Evolutionary conservation across 2,329 filamentous ascomycete species (phyloP), one percentile per base, ranked within the genome.

Genomic region (Triangularia setosa): DNA sequence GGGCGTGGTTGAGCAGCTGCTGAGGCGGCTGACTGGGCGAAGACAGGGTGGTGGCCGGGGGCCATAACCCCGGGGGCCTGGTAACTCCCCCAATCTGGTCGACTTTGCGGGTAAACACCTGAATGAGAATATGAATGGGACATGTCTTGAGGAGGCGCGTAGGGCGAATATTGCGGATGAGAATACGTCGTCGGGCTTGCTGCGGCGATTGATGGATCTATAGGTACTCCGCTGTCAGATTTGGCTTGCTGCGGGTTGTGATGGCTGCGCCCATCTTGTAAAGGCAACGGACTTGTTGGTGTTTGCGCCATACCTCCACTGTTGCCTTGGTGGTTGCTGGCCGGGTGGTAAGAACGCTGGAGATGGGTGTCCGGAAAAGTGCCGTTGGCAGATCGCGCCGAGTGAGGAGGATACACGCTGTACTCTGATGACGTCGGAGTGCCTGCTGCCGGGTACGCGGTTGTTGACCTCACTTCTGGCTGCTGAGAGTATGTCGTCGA

Each of bases 141-240:
- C 90, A 97, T 95, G 72, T 96, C 91, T 83, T 93, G 90, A 70
- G 88, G 89, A 70, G 89, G 87, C 64, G 87, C 87, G 79, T 97
- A 97, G 35, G 93, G 92, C 72, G 93, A 94, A 79, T 96, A 96
- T 76, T 90, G 88, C 68, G 84, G 81, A 73, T 92, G 90, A 72
- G 91, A 86, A 77, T 96, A 97, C 73, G 92, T 93, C 66, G 94
- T 93, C 66, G 94, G 93, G 84, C 92, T 97, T 75, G 92, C 91
- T 74, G 91, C 89, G 79, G 93, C 91, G 78, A 97, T 97, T 79
- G 93, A 96, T 75, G 93, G 93, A 96, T 97, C 94, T 97, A 96
- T 93, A 90, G 92, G 92, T 84, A 96, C 88, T 88, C 92, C 90
- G 87, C 86, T 87, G 92, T 97, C 91, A 97, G 93, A 96, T 81